A percentile compares a stretch with the other conserved stretches of the same genome.
phyloP scores from a whole-genome alignment of 805 yeast species.

The Ogataea methylovora region DNA sequence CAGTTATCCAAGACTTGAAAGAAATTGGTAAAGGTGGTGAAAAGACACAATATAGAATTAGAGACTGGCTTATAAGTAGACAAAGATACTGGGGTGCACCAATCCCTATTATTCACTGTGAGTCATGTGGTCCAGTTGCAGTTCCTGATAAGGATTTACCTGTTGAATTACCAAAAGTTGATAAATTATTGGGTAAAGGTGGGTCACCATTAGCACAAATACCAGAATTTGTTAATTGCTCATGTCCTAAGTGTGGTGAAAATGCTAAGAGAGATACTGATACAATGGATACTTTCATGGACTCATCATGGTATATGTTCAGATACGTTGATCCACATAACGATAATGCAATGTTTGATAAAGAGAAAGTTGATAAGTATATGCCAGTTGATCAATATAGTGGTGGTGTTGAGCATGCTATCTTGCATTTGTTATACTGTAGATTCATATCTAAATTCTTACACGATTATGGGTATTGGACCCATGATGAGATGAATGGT shows the following conservation, averaged over 20 bases:
- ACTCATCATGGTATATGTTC: constrained; percentile 94
- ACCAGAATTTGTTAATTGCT: constrained; percentile 60
- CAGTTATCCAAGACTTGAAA: constrained; percentile 37
- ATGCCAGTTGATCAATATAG: constrained; percentile 88
- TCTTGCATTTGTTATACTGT: constrained; percentile 79
- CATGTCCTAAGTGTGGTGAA: constrained; percentile 75
- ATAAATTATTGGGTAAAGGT: constrained; percentile 33
- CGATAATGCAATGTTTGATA: constrained; percentile 41
- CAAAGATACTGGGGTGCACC: constrained; percentile 99
- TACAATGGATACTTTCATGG: constrained; percentile 98
- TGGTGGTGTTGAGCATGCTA: constrained; percentile 97
- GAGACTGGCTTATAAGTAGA: constrained; percentile 94
- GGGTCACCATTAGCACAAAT: constrained; percentile 66
- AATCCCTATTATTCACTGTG: constrained; percentile 89
- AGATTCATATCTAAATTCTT: constrained; percentile 81
- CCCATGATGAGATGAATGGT: constrained; percentile 43
- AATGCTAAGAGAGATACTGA: constrained; percentile 86
- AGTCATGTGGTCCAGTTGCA: constrained; percentile 79
- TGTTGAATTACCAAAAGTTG: constrained; percentile 61
- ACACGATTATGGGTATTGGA: constrained; percentile 60
- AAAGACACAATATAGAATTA: constrained; percentile 51
- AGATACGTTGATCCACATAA: constrained; percentile 76
- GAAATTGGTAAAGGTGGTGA: constrained; percentile 33
- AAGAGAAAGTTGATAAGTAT: constrained; percentile 36
- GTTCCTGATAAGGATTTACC: constrained; percentile 88